Base-by-base conservation (phyloP, 1,284 basidiomycete genomes). In the Veloporphyrellus conicus region DNA sequence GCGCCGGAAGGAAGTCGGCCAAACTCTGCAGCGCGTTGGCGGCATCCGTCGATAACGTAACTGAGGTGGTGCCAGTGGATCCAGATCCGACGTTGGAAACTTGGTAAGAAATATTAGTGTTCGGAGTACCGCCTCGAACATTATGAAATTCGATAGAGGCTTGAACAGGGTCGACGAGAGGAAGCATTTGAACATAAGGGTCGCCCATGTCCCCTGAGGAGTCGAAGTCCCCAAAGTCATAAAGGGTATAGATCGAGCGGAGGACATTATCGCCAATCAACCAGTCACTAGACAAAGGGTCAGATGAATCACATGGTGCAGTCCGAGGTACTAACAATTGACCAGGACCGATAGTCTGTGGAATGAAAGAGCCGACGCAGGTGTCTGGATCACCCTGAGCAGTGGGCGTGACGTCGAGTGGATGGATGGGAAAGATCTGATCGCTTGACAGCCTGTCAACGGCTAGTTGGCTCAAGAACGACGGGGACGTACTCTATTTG, bases 211-310 rank as follows among this genome's bases (percentile, higher is more conserved):
- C 67, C 32, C 77, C 77, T 5, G 73, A 69, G 11, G 72, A 64
- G 59, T 82, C 77, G 57, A 81, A 89, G 67, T 90, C 86, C 19
- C 90, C 90, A 61, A 89, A 90, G 66, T 93, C 86, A 64, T 92
- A 93, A 45, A 93, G 71, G 14, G 88, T 80, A 69, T 93, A 93
- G 34, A 89, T 70, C 8, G 89, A 89, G 46, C 90, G 87, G 49
- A 91, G 74, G 62, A 89, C 76, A 58, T 86, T 88, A 66, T 87
- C 87, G 28, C 90, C 90, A 39, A 93, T 67, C 45, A 93, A 72
- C 81, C 84, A 85, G 61, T 90, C 87, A 60, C 85, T 88, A 27
- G 19, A 36, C 32, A 41, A 35, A 25, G 31, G 35, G 48, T 60
- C 25, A 49, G 49, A 43, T 39, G 14, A 45, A 23, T 45, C 27